Percentiles rank a stretch among this genome's conserved stretches.
phyloP scores from a whole-genome alignment of 805 yeast genomes.

The Metschnikowia kofuensis region DNA sequence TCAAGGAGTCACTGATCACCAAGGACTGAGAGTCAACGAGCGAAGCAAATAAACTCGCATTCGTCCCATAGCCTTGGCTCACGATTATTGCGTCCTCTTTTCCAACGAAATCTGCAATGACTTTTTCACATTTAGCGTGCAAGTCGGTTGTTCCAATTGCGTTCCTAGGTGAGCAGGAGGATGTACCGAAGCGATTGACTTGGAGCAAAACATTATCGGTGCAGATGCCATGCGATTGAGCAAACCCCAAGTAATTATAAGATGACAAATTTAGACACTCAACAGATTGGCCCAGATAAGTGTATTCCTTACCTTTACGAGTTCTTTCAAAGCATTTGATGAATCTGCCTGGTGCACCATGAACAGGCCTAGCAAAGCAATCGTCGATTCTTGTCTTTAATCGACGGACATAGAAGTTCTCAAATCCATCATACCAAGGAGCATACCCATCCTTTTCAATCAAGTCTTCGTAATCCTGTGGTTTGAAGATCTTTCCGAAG shows the following conservation, averaged over 20 bases:
- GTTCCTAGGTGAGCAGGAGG: slow-evolving; percentile 75
- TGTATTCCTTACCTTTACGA: slow-evolving; percentile 62
- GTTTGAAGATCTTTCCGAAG: slow-evolving; percentile 71
- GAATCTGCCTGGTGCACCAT: slow-evolving; percentile 95
- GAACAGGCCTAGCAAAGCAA: slow-evolving; percentile 93
- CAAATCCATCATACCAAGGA: slow-evolving; percentile 93
- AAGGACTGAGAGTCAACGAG: slow-evolving; percentile 84
- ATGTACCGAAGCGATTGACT: slow-evolving; percentile 69
- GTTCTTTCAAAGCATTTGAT: slow-evolving; percentile 78
- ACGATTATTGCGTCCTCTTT: slow-evolving; percentile 84
- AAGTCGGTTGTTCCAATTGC: slow-evolving; percentile 73
- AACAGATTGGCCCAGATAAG: slow-evolving; percentile 71
- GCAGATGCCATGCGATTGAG: slow-evolving; percentile 90
- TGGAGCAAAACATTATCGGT: slow-evolving; percentile 70
- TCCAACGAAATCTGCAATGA: slow-evolving; percentile 83
- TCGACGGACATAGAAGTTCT: slow-evolving; percentile 89
- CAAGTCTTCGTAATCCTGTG: slow-evolving; percentile 61
- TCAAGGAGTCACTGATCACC: slow-evolving; percentile 89
- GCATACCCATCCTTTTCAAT: slow-evolving; percentile 86
- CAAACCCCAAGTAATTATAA: slow-evolving; percentile 94
- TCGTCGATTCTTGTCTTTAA: slow-evolving; percentile 89
- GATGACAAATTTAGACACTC: slow-evolving; percentile 84
- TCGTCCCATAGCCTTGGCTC: slow-evolving; percentile 96
- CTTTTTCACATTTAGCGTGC: slow-evolving; percentile 69
- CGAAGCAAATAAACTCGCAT: slow-evolving; percentile 81